These are phyloP conservation scores for Schoenoplectus tabernaemontani DNA, from an alignment of 202 grass and related monocot species.

Conservation along the genomic window DNA sequence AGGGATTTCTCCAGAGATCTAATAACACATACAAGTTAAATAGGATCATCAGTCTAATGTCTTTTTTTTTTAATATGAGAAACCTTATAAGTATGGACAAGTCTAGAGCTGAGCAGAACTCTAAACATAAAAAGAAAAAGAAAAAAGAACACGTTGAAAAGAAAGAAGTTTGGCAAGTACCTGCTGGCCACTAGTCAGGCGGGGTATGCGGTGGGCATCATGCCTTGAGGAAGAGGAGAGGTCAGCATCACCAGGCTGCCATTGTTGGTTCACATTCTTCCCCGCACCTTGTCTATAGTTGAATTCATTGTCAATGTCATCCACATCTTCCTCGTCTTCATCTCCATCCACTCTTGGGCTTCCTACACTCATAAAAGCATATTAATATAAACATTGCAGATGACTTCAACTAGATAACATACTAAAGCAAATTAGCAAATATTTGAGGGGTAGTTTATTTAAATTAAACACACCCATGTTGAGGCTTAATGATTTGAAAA, in stretches of 20 bases:
- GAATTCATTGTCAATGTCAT: constrained; percentile 94
- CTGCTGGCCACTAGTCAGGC: constrained; percentile 80
- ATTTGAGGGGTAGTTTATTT: neutral
- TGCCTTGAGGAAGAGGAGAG: constrained; percentile 84
- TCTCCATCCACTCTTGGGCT: constrained; percentile 94
- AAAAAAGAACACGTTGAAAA: neutral
- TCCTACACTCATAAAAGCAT: constrained; percentile 41
- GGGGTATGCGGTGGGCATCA: constrained; percentile 66
- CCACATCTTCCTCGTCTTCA: constrained; percentile 92
- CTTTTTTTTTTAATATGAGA: neutral
- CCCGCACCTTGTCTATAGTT: constrained; percentile 58
- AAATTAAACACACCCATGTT: neutral
- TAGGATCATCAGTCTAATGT: constrained; percentile 17
- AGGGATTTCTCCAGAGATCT: constrained; percentile 90
- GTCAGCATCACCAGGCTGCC: constrained; percentile 62
- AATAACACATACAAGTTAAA: constrained; percentile 17
- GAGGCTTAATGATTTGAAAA: neutral
- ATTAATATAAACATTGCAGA: neutral
- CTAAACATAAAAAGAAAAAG: constrained; percentile 2
- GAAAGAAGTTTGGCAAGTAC: constrained; percentile 25
- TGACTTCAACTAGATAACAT: neutral
- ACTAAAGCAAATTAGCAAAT: neutral
- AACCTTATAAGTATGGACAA: constrained; percentile 9
- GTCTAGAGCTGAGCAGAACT: neutral
- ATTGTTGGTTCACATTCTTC: constrained; percentile 61